Evolutionary conservation across 306 rosid genomes (phyloP), one percentile per base, ranked within the genome.

Genomic region (Glycyrrhiza uralensis): DNA sequence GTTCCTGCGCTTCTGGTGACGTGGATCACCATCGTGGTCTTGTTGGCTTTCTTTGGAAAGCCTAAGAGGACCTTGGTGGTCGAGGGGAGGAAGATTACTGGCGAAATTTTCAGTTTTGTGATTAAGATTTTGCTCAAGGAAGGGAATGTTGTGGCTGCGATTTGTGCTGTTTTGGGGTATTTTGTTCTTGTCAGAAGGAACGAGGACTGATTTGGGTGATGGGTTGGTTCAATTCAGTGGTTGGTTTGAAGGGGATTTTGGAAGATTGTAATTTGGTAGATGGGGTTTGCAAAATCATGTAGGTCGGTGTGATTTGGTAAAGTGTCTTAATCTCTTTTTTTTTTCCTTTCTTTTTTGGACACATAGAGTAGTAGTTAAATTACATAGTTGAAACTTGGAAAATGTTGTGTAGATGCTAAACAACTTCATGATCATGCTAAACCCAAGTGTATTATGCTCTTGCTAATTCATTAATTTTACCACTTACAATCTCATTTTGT

Each of bases 31-130:
- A 22, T 94, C 10, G 96, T 94, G 52, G 97, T 94, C 6, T 61
- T 94, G 66, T 42, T 94, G 69, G 92, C 97, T 71, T 94, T 94
- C 85, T 94, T 85, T 68, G 98, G 97, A 26, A 94, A 87, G 76
- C 94, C 98, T 2, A 85, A 42, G 77, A 89, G 60, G 83, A 15
- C 46, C 41, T 47, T 94, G 85, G 95, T 89, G 39, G 91, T 89
- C 17, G 98, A 94, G 33, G 98, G 94, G 4, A 85, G 97, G 85
- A 94, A 82, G 86, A 86, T 94, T 29, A 94, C 98, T 0, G 73
- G 14, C 22, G 96, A 93, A 66, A 90, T 93, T 61, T 67, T 84
- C 24, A 78, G 83, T 50, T 62, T 85, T 52, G 92, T 94, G 75
- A 1, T 89, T 3, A 91, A 58, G 86, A 89, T 86, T 85, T 79